Conservation (phyloP, 2,329 filamentous ascomycete genomes). For the Colletotrichum sp. region DNA sequence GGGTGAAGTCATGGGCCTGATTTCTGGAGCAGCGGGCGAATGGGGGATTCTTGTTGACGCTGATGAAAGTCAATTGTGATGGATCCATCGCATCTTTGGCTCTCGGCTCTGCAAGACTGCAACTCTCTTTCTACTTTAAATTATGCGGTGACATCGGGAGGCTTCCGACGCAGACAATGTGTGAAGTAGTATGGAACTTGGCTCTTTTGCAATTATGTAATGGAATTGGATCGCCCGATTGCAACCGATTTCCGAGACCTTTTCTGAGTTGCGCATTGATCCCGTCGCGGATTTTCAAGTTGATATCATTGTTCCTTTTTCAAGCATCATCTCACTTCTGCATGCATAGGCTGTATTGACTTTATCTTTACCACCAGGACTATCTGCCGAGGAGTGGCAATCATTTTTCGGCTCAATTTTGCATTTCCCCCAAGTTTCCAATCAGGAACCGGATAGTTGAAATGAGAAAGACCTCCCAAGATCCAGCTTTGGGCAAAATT, state of each 20-base stretch:
- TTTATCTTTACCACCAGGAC: neutral
- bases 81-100: neutral
- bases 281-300: neutral
- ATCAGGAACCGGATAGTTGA: neutral
- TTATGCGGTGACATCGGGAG: neutral
- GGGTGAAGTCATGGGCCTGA: neutral
- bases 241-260: neutral
- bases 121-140: neutral
- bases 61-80: neutral
- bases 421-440: rapidly evolving
- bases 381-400: neutral
- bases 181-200: too few species aligned
- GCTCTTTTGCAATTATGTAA: neutral
- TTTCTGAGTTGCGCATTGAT: neutral
- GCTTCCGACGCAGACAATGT: neutral
- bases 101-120: neutral
- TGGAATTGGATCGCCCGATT: neutral
- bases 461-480: neutral
- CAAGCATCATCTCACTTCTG: neutral
- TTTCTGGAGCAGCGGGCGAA: neutral
- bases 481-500: neutral
- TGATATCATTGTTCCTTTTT: neutral
- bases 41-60: neutral
- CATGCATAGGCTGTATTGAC: neutral
- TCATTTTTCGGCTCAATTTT: neutral